Evolutionary conservation across 805 yeast species (phyloP), one percentile per base, ranked within the genome.

Genomic region (Candida gorgasii): DNA sequence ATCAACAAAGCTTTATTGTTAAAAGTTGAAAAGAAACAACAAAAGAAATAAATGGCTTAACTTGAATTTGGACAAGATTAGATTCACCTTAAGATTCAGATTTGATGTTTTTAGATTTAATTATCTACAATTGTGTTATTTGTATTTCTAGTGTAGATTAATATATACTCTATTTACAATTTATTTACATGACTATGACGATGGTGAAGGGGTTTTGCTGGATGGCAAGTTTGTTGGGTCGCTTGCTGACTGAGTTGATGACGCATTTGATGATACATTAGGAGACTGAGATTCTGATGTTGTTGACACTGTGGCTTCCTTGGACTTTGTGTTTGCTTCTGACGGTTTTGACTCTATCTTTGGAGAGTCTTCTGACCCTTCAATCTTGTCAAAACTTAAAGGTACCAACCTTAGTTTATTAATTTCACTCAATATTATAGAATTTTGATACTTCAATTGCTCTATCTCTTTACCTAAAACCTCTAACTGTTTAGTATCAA

Each of bases 1-100:
- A 87, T 88, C 61, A 87, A 88, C 72, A 83, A 84, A 65, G 89
- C 88, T 44, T 73, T 86, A 58, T 72, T 86, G 54, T 78, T 86
- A 60, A 84, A 86, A 72, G 88, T 82, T 40, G 90, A 84, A 62
- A 79, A 80, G 70, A 72, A 73, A 32, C 50, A 46, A 39, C 43
- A 42, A 43, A 45, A 49, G 42, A 39, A 38, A 43, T 36, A 18
- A 13, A 14, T 16, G 30, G 15, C 6, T 34, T 34, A 34, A n/a
- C n/a, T n/a, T n/a, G n/a, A n/a, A n/a, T n/a, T n/a, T n/a, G n/a
- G n/a, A n/a, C n/a, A n/a, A n/a, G n/a, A n/a, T n/a, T n/a, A n/a
- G n/a, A n/a, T n/a, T n/a, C n/a, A n/a, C n/a, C n/a, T n/a, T 24
- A 24, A 14, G 28, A 22, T 33, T 33, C n/a, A 33, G 17, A 23